Evolutionary conservation across 2,329 filamentous ascomycete genomes (phyloP), one percentile per base, ranked within the genome.

Genomic region (Salinomyces thailandicus): DNA sequence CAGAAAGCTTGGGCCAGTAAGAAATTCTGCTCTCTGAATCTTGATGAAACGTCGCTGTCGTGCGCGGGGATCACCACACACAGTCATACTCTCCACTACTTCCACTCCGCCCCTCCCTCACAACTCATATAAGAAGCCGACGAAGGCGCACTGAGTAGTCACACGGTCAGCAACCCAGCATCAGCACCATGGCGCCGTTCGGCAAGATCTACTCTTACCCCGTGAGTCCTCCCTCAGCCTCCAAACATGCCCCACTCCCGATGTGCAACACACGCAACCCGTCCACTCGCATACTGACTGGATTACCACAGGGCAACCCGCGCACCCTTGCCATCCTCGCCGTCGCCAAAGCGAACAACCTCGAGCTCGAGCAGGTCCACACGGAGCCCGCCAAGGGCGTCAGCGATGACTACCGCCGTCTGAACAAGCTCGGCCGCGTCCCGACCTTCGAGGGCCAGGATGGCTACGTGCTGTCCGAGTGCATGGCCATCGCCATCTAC

Each of bases 401-500:
- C 52, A 73, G 75, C 50, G 64, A 71, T 49, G 86, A 93, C 61
- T 93, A 93, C 73, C 69, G 78, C 59, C 82, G 85, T 72, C 63
- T 83, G 67, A 93, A 85, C 75, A 77, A 79, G 59, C 81, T 94
- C 48, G 81, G 81, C 69, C 93, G 89, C 75, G 73, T 96, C 60
- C 91, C 91, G 50, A 81, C 86, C 60, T 96, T 98, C 62, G 75
- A 89, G 58, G 87, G 87, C 62, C 73, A 79, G 60, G 91, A 98
- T 68, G 89, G 87, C 66, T 96, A 83, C 68, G 71, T 77, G 57
- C 77, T 98, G 55, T 80, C 76, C 48, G 91, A 98, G 79, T 73
- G 66, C 67, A 87, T 96, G 57, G 91, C 91, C 65, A 89, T 98
- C 60, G 85, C 86, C 62, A 84, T 98, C 72, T 98, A 96, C 75